Base-by-base conservation (phyloP, 805 yeast species). In the Yarrowia porcina region DNA sequence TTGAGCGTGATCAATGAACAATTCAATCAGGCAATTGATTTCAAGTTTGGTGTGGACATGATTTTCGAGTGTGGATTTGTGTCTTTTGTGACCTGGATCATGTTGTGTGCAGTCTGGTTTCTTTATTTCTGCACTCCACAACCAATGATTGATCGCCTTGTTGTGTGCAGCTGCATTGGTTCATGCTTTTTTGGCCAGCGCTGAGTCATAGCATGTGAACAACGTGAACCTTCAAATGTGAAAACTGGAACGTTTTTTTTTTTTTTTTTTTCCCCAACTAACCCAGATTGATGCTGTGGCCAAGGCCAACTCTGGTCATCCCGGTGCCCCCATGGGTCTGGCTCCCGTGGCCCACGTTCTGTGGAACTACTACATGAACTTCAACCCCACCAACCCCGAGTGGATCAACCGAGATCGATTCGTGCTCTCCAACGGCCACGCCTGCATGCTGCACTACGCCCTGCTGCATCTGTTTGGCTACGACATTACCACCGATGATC, bases 251-350 rank as follows among this genome's bases (percentile, higher is more conserved):
- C n/a, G n/a, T n/a, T n/a, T n/a, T n/a, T n/a, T n/a, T n/a, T n/a
- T n/a, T n/a, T n/a, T n/a, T n/a, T n/a, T n/a, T n/a, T n/a, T n/a
- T n/a, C n/a, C 25, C 7, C 5, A n/a, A 23, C 41, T 25, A 62
- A 36, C 44, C n/a, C 62, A 75, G 77, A 88, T 89, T 62, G 99
- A 93, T 76, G 85, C 89, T 68, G 96, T 90, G 66, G 81, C 87
- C 65, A 82, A 85, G 77, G 93, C 97, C 71, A 88, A 93, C 79
- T 88, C 97, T 65, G 99, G 99, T 69, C 99, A 93, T 80, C 99
- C 99, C 63, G 99, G 99, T 69, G 98, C 99, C 61, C 98, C 98
- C 72, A 85, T 93, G 84, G 98, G 98, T 67, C 80, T 93, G 78
- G 97, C 99, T 17, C 97, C 97, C 49, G 87, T 92, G 65, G 96